Percentiles rank a stretch among this genome's conserved stretches.
phyloP scores from a whole-genome alignment of 306 rosid genomes.

The Malus sieversii region DNA sequence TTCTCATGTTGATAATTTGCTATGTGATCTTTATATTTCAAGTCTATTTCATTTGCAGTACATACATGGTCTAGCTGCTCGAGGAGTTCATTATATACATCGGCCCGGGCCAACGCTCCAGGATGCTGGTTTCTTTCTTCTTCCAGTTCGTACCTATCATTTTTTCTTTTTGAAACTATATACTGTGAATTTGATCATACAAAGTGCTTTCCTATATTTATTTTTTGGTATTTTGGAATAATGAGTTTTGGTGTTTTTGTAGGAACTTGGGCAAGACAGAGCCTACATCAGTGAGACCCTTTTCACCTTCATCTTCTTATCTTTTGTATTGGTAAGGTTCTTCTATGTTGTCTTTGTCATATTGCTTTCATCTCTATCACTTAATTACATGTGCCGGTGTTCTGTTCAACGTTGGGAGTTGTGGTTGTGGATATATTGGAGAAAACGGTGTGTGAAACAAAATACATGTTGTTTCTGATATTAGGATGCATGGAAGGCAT shows the following conservation, averaged over 20 bases:
- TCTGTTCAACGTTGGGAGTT: not conserved
- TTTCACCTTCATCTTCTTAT: slow-evolving; percentile 65
- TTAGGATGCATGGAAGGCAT: not conserved
- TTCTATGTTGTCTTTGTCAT: not conserved
- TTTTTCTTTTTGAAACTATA: not conserved
- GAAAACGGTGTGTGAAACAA: not conserved
- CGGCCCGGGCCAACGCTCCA: slow-evolving; percentile 87
- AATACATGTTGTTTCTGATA: not conserved
- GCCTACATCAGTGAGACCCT: slow-evolving; percentile 89
- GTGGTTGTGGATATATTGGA: not conserved
- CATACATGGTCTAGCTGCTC: slow-evolving; percentile 92
- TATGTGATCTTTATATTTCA: slow-evolving; percentile 7
- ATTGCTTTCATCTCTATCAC: not conserved
- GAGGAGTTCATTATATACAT: slow-evolving; percentile 93
- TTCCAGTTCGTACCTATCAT: slow-evolving; percentile 51
- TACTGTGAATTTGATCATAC: not conserved
- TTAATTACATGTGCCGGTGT: not conserved
- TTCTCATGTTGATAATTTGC: not conserved
- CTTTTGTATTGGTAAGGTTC: slow-evolving; percentile 73
- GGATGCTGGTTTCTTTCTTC: slow-evolving; percentile 79
- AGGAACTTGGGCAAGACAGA: slow-evolving; percentile 90
- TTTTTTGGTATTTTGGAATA: not conserved
- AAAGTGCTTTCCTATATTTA: slow-evolving; percentile 16
- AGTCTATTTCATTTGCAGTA: slow-evolving; percentile 48
- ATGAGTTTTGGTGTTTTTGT: slow-evolving; percentile 7